These are phyloP conservation scores for Dendrobium chrysotoxum DNA, from an alignment of 106 monocot genomes.

Conservation along the genomic window DNA sequence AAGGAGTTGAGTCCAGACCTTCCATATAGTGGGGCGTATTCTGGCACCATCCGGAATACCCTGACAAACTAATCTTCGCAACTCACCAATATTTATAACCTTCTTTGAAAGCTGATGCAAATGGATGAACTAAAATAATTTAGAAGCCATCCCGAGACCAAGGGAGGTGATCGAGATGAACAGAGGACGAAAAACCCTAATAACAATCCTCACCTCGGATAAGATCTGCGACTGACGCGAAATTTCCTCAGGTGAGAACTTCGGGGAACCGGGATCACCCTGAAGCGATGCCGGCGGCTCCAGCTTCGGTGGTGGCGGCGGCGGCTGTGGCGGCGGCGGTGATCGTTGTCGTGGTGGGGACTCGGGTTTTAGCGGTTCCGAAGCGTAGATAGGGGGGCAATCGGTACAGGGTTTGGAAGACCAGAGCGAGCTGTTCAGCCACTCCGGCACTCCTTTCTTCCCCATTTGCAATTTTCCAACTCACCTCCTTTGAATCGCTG, in stretches of 20 bases:
- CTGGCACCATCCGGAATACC: conserved; percentile 67
- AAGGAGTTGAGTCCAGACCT: conserved; percentile 32
- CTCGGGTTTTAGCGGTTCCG: conserved; percentile 18
- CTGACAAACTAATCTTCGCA: conserved; percentile 74
- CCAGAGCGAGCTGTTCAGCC: conserved; percentile 87
- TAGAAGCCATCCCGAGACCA: background rate
- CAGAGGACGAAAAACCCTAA: background rate
- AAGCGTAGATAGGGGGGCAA: conserved; percentile 11
- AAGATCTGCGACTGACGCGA: conserved; percentile 54
- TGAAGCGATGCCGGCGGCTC: background rate
- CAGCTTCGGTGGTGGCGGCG: conserved; percentile 1
- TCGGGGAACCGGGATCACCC: conserved; percentile 10
- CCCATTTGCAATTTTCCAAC: conserved; percentile 18
- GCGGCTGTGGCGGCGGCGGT: conserved; percentile 20
- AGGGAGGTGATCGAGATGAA: background rate
- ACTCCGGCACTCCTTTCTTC: conserved; percentile 72
- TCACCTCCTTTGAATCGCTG: background rate
- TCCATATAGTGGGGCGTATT: conserved; percentile 79
- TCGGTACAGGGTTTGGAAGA: conserved; percentile 20
- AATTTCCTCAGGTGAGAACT: conserved; percentile 47
- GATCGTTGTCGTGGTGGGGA: conserved; percentile 10
- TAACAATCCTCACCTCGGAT: conserved; percentile 25
- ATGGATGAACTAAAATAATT: background rate
- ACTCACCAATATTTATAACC: conserved; percentile 66
- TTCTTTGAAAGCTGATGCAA: conserved; percentile 66